Conservation (phyloP, 139 green algal species). For the Micractinium conductrix region DNA sequence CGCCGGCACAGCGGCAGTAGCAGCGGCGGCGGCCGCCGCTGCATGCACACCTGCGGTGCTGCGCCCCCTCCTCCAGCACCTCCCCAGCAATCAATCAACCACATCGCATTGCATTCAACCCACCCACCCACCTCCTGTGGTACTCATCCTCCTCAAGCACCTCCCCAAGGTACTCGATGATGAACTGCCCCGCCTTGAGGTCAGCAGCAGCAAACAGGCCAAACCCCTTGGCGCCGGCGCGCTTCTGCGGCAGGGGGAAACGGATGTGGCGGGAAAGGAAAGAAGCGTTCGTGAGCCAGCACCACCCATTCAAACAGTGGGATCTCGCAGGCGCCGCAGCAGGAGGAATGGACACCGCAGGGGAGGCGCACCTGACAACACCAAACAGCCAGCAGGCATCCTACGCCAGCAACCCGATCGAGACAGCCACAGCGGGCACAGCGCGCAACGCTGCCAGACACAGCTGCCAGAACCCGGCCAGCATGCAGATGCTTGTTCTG, state of each 20-base stretch:
- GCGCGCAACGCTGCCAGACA: no score
- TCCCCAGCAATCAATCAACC: conserved; percentile 95
- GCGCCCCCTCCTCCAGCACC: conserved; percentile 95
- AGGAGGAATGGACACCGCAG: background rate
- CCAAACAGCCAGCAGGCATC: background rate
- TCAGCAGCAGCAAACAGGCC: conserved; percentile 83
- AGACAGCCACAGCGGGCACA: background rate
- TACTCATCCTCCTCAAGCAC: conserved; percentile 98
- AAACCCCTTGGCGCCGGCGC: conserved; percentile 89
- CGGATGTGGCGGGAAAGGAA: background rate
- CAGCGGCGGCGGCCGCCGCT: no score
- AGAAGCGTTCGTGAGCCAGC: background rate
- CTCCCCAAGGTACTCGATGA: conserved; percentile 98
- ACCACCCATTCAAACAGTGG: no score
- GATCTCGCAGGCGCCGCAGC: no score
- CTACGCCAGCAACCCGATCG: no score
- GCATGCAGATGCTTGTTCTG: background rate
- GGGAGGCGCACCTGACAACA: background rate
- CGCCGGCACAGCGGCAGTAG: no score
- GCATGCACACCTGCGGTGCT: conserved; percentile 69
- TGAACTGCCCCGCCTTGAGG: conserved; percentile 87
- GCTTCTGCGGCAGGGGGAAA: conserved; percentile 52
- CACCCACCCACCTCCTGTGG: conserved; percentile 51
- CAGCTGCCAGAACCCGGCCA: background rate
- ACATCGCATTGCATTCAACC: no score